Evolutionary conservation across 371 early-diverging fungal species (phyloP).

Genomic region (Circinella minor): DNA sequence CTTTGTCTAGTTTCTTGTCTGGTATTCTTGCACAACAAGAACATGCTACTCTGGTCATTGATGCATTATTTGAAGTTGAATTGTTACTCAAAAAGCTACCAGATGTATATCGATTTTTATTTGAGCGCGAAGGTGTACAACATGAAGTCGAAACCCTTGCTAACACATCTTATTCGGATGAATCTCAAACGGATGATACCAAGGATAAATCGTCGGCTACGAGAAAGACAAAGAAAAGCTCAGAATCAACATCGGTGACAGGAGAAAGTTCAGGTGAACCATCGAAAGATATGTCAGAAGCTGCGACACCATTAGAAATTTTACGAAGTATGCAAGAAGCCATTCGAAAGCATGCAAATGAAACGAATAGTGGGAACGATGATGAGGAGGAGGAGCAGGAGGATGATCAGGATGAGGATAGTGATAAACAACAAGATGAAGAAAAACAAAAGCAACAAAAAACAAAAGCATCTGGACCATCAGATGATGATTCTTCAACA

Average conservation of each 20-base stretch:
- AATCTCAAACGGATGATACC: slow-evolving; percentile 10
- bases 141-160: slow-evolving; percentile 60
- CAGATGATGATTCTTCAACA: background rate
- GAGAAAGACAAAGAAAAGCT: background rate
- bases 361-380: slow-evolving; percentile 15
- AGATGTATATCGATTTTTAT: slow-evolving; percentile 51
- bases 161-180: slow-evolving; percentile 24
- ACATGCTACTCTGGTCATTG: slow-evolving; percentile 57
- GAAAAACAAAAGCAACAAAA: slow-evolving; percentile 18
- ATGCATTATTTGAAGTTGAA: slow-evolving; percentile 60
- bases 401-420: slow-evolving; percentile 13
- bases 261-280: slow-evolving; percentile 8
- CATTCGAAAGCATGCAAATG: slow-evolving; percentile 1
- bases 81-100: slow-evolving; percentile 64
- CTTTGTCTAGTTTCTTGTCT: slow-evolving; percentile 64
- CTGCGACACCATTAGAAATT: background rate
- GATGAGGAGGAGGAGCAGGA: slow-evolving; percentile 17
- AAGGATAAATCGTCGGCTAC: background rate
- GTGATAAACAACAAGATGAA: slow-evolving; percentile 13
- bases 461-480: slow-evolving; percentile 16
- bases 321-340: slow-evolving; percentile 15
- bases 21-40: slow-evolving; percentile 65
- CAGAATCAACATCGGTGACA: no score
- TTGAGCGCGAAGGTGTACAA: slow-evolving; percentile 70
- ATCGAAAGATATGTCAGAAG: background rate